phyloP scores from a whole-genome alignment of 331 rosid species.

The Prunus yedoensis region DNA sequence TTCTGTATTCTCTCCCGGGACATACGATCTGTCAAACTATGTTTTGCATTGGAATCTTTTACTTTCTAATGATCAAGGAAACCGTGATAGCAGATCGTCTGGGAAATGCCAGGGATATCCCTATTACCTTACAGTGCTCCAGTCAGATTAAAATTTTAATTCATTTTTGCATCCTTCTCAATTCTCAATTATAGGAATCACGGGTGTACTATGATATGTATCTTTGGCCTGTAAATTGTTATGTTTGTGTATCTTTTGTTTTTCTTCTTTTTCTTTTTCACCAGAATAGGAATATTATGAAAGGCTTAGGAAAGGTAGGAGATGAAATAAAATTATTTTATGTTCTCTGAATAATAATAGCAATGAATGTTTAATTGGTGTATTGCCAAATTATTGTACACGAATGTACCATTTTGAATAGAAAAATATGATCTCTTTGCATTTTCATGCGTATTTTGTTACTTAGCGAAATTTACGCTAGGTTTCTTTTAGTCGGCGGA shows the following conservation, averaged over 20 bases:
- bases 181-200: background rate
- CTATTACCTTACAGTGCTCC: slow-evolving; percentile 73
- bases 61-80: slow-evolving; percentile 31
- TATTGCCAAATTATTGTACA: background rate
- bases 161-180: background rate
- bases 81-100: slow-evolving; percentile 27
- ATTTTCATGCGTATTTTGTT: too few species aligned
- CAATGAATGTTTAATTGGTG: background rate
- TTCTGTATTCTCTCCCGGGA: slow-evolving; percentile 85
- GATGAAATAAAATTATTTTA: slow-evolving; percentile 1
- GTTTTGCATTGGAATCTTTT: slow-evolving; percentile 69
- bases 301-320: slow-evolving; percentile 24
- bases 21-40: slow-evolving; percentile 75
- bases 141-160: slow-evolving; percentile 32
- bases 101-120: slow-evolving; percentile 82
- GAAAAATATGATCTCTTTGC: background rate
- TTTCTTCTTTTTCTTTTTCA: background rate
- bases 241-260: background rate
- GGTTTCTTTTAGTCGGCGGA: too few species aligned
- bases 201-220: background rate
- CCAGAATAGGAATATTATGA: slow-evolving; percentile 17
- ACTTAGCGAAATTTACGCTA: too few species aligned
- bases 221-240: slow-evolving; percentile 24
- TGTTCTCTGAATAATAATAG: slow-evolving; percentile 15
- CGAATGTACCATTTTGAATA: background rate